Evolutionary conservation across 2,329 filamentous ascomycete species (phyloP).

Genomic region (Clonostachys byssicola): DNA sequence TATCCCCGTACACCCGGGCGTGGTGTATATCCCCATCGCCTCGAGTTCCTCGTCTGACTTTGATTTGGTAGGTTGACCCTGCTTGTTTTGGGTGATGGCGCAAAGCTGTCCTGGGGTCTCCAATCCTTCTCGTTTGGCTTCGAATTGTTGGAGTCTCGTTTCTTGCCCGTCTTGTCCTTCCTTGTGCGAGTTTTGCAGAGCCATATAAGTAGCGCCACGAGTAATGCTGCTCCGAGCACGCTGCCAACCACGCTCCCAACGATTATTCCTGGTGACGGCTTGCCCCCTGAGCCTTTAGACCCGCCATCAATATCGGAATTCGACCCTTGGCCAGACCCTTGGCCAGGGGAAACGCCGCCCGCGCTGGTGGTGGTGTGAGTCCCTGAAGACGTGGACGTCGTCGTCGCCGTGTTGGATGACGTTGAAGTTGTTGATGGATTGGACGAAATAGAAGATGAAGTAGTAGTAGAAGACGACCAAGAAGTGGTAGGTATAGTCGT

Average conservation of each 20-base stretch:
- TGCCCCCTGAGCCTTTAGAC: background rate
- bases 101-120: constrained; percentile 24
- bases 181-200: constrained; percentile 24
- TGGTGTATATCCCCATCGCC: too few relatives aligned
- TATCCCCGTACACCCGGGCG: too few relatives aligned
- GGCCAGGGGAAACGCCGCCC: too few relatives aligned
- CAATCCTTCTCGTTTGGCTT: constrained; percentile 24
- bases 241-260: constrained; percentile 42
- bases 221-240: constrained; percentile 26
- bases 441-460: background rate
- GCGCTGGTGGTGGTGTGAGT: too few relatives aligned
- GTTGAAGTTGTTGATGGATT: background rate
- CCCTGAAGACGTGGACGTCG: too few relatives aligned
- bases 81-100: background rate
- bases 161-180: too few relatives aligned
- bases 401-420: background rate
- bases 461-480: too few relatives aligned
- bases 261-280: constrained; percentile 20
- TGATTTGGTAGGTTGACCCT: background rate
- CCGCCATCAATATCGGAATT: too few relatives aligned
- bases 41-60: too few relatives aligned
- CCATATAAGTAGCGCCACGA: constrained; percentile 36
- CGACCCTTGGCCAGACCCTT: too few relatives aligned
- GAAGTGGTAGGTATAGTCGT: too few relatives aligned
- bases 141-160: constrained; percentile 17